Evolutionary conservation across 108 stramenopile species (phyloP), one percentile per base, ranked within the genome.

Genomic region (Seminavis robusta): DNA sequence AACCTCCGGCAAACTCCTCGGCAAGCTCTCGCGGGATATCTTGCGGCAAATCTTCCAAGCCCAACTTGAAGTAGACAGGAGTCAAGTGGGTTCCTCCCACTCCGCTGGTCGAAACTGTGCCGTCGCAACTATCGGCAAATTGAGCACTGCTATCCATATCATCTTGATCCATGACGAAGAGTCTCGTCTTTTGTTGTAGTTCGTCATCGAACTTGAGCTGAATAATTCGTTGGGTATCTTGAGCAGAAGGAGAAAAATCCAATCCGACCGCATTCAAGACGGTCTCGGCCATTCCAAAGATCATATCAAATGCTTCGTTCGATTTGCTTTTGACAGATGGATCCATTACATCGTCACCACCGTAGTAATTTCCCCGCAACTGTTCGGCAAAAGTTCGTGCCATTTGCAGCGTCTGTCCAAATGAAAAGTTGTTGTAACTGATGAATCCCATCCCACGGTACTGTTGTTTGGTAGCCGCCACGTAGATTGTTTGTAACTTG

Each of bases 81-180:
- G 83, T 65, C 45, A 92, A 68, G 61, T 92, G 90, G 25, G 68
- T 79, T 21, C 90, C 90, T 13, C 65, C 69, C 29, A 88, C 58
- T 39, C 74, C 52, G 65, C 13, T 53, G 21, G n/a, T 7, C 23
- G 6, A 13, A 0, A 41, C 59, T 2, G 32, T 44, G 13, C 59
- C 33, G n/a, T 56, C n/a, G 45, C 76, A 74, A 16, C 36, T 59
- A 1, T 61, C 33, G 3, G 71, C 27, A 56, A 92, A 88, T 33
- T 80, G 47, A 17, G 56, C 25, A 29, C 67, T 74, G 42, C 73
- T 76, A 56, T 92, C 86, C 36, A 92, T 53, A 19, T 65, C 69
- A 40, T 92, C 90, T 23, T 86, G 77, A 29, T 83, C 90, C 59
- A 91, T 81, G 16, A 68, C 61, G 70, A 92, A 92, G 31, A 92